These are phyloP conservation scores for Diaporthe citri DNA, from an alignment of 2,329 filamentous ascomycete genomes.

Conservation along the genomic window DNA sequence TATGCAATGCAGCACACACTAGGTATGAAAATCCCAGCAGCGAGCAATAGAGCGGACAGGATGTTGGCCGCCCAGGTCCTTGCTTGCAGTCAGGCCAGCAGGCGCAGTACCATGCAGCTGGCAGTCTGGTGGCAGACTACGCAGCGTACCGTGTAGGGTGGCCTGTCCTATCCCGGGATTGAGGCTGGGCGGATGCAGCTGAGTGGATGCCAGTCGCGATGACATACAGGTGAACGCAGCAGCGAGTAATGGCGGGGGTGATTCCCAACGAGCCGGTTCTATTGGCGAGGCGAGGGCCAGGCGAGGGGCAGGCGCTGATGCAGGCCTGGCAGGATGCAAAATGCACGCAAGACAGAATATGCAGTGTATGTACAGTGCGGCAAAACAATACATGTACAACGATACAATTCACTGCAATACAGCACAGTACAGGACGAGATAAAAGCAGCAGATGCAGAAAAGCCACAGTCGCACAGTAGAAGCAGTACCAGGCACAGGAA, in stretches of 20 bases:
- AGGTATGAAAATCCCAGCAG: neutral
- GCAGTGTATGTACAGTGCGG: neutral
- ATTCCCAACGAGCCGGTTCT: slow-evolving; percentile 24
- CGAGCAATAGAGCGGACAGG: slow-evolving; percentile 18
- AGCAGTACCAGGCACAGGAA: neutral
- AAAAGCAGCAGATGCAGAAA: neutral
- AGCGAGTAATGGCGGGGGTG: slow-evolving; percentile 32
- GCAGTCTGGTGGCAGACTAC: neutral
- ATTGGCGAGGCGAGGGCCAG: slow-evolving; percentile 19
- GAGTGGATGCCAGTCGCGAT: slow-evolving; percentile 19
- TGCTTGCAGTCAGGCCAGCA: slow-evolving; percentile 2
- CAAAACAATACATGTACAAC: too few relatives aligned
- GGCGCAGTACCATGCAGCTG: neutral
- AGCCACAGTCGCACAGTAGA: neutral
- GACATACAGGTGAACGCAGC: slow-evolving; percentile 32
- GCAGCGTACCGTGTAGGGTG: neutral
- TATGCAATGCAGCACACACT: neutral
- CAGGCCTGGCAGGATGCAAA: neutral
- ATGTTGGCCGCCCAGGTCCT: neutral
- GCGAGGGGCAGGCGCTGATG: neutral
- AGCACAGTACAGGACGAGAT: neutral
- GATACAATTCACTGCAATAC: neutral
- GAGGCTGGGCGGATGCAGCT: slow-evolving; percentile 11
- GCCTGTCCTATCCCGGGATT: slow-evolving; percentile 1
- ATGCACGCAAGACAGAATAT: neutral